Evolutionary conservation across 2,329 filamentous ascomycete species (phyloP), one percentile per base, ranked within the genome.

Genomic region (Diaporthe helianthi): DNA sequence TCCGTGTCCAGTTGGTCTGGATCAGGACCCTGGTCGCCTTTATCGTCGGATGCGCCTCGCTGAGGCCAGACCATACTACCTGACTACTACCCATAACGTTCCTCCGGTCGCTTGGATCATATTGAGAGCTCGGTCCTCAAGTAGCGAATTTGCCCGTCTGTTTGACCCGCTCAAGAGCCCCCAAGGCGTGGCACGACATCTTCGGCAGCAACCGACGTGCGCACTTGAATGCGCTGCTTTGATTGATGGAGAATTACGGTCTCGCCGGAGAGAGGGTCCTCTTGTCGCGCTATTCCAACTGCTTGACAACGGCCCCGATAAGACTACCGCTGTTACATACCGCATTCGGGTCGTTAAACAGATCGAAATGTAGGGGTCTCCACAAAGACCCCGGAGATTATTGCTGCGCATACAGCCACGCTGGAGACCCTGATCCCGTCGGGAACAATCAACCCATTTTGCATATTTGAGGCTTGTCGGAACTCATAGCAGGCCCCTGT

Each of bases 191-290:
- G 55, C 26, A 64, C 55, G 58, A 70, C 65, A 38, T 36, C 65
- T 52, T 63, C 69, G 69, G 69, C 19, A 70, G 65, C 47, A 63
- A 38, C 69, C 69, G 65, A 33, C 49, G 29, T 51, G 22, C 41
- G 44, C 44, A 44, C 22, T n/a, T n/a, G 38, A 46, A 68, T 53
- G 46, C 46, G 65, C 33, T 46, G 29, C 41, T 68, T 31, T 68
- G 69, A 70, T 70, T 70, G 69, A 70, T 63, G 69, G 69, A 70
- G 66, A 52, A 70, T 49, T 65, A 29, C 58, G 22, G 36, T 33
- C 55, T 41, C 15, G 15, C 10, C 22, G 24, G 54, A 19, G 47
- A 29, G 31, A 58, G 60, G 65, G 63, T n/a, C 49, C 24, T 66
- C 36, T 47, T 22, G 41, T 54, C 33, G 64, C 54, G 68, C 53